A percentile compares a stretch with the other conserved stretches of the same genome.
Evolutionary conservation across 164 flowering plant genomes (phyloP).

Genomic region (Nymphaea colorata): DNA sequence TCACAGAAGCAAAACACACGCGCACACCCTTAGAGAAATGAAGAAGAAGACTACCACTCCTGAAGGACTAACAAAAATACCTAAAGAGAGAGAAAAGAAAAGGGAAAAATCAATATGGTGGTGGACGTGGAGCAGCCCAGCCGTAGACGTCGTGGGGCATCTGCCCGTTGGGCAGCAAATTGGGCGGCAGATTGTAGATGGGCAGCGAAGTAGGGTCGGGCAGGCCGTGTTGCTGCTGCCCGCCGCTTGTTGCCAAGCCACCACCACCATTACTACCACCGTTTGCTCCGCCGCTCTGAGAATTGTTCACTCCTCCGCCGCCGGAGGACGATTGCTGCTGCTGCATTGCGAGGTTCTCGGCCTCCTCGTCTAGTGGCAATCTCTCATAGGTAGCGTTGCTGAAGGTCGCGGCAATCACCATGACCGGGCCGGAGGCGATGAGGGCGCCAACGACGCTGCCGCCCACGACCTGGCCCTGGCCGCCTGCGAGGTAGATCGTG

Average conservation of each 20-base stretch:
- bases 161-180: slow-evolving; percentile 26
- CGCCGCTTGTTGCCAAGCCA: background rate
- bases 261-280: slow-evolving; percentile 10
- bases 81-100: background rate
- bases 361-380: slow-evolving; percentile 47
- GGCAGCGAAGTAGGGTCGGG: slow-evolving; percentile 22
- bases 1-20: background rate
- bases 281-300: slow-evolving; percentile 22
- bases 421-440: slow-evolving; percentile 78
- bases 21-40: too few species aligned
- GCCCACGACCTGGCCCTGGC: slow-evolving; percentile 88
- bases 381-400: slow-evolving; percentile 68
- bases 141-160: slow-evolving; percentile 22
- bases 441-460: slow-evolving; percentile 66
- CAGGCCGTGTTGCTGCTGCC: slow-evolving; percentile 12
- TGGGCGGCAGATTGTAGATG: slow-evolving; percentile 26
- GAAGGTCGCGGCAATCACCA: slow-evolving; percentile 79
- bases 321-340: background rate
- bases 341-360: slow-evolving; percentile 3
- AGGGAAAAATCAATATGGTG: slow-evolving; percentile 8
- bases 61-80: background rate
- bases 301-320: slow-evolving; percentile 21
- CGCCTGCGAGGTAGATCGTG: slow-evolving; percentile 74
- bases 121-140: slow-evolving; percentile 20
- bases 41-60: too few species aligned